Evolutionary conservation across 1,139 yeast genomes (phyloP), one percentile per base, ranked within the genome.

Genomic region (Suhomyces wounanorum): DNA sequence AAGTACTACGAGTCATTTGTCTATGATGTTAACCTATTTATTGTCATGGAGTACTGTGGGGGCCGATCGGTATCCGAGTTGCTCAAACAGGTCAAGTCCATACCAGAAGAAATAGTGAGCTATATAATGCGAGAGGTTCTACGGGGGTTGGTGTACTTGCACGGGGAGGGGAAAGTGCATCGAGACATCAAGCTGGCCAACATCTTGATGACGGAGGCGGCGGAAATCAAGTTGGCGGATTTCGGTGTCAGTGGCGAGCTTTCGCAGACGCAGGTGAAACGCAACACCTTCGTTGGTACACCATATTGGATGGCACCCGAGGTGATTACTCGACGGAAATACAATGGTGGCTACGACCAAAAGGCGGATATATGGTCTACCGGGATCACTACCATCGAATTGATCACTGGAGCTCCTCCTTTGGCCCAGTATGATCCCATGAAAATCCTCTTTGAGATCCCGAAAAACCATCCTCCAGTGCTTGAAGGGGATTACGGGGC

Each of bases 231-330:
- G 63, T 68, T 89, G 41, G 96, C 90, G 0, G 96, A 89, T 69
- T 89, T 89, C 73, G 96, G 96, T 1, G 96, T 89, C 8, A 85
- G 92, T 59, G 94, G 94, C 0, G 90, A 87, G 61, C 72, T 88
- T 37, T 79, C 86, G n/a, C 73, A 81, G 39, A 82, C 89, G 0
- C 73, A 76, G 45, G 75, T 78, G 48, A 82, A 81, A 56, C 80
- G 84, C 56, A 77, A 81, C 53, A 89, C 96, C 0, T 85, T 89
- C 73, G 96, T 89, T 35, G 96, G 96, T 0, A 89, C 96, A 0
- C 96, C 96, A 17, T 88, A 83, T 66, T 89, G 96, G 96, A 89
- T 89, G 96, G 96, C 96, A 0, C 96, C 96, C 0, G 96, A 89
- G 62, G 87, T 89, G 30, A 85, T 89, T 25, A 63, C 71, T 3